Conservation (phyloP, 2,329 filamentous ascomycete species). For the Thielaviopsis punctulata region DNA sequence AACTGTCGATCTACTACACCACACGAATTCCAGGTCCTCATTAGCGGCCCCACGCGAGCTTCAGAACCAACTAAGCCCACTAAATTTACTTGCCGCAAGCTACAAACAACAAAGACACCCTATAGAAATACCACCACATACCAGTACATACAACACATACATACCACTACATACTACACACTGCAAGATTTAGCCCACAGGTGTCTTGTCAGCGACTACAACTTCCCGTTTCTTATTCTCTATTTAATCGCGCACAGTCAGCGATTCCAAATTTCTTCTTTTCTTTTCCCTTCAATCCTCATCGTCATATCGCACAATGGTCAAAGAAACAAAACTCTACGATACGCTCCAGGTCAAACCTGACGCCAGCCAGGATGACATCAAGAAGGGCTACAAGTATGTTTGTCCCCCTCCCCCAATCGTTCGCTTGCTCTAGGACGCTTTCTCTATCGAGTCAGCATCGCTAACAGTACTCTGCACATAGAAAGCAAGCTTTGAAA, state of each 20-base stretch:
- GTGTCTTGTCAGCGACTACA: not conserved
- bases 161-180: no score
- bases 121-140: no score
- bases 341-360: constrained; percentile 29
- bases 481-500: constrained; percentile 72
- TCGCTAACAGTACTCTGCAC: constrained; percentile 16
- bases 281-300: constrained; percentile 15
- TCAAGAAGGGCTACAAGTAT: constrained; percentile 90
- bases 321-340: constrained; percentile 90
- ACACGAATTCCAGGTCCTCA: no score
- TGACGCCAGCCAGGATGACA: constrained; percentile 76
- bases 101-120: no score
- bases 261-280: not conserved
- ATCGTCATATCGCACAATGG: constrained; percentile 42
- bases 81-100: no score
- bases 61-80: no score
- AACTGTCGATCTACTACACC: no score
- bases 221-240: not conserved
- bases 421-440: no score
- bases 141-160: no score
- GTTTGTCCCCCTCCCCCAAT: constrained; percentile 16
- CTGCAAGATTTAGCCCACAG: not conserved
- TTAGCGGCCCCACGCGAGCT: no score
- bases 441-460: no score
- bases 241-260: not conserved